Evolutionary conservation across 495 filamentous ascomycete genomes (phyloP).

Genomic region (Aspergillus carlsbadensis): DNA sequence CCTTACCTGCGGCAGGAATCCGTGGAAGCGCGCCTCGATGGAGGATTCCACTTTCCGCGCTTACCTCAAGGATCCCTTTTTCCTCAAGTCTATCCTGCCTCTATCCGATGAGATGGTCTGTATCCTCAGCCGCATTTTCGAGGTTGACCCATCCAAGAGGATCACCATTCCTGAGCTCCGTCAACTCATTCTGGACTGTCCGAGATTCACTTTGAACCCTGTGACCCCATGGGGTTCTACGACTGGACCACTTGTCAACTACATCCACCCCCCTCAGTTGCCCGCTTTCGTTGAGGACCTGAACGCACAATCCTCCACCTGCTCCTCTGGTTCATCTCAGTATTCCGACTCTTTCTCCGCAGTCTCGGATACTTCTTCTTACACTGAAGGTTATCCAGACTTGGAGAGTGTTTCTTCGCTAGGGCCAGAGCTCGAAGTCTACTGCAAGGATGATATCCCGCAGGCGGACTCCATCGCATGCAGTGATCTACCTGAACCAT

Average conservation of each 20-base stretch:
- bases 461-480: constrained; percentile 28
- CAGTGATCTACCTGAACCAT: constrained; percentile 18
- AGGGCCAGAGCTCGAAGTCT: constrained; percentile 30
- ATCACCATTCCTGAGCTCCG: constrained; percentile 83
- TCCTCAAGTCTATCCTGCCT: constrained; percentile 90
- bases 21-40: constrained; percentile 91
- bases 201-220: constrained; percentile 63
- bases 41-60: constrained; percentile 96
- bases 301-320: constrained; percentile 39
- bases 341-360: constrained; percentile 45
- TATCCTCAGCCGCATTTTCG: constrained; percentile 88
- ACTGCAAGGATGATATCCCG: constrained; percentile 35
- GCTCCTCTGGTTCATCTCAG: constrained; percentile 41
- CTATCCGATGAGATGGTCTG: constrained; percentile 85
- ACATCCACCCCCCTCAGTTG: constrained; percentile 28
- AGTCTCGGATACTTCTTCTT: constrained; percentile 40
- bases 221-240: constrained; percentile 33
- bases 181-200: constrained; percentile 72
- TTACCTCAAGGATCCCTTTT: constrained; percentile 79
- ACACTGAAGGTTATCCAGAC: constrained; percentile 45
- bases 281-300: constrained; percentile 33
- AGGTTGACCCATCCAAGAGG: constrained; percentile 79
- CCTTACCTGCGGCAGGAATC: constrained; percentile 95
- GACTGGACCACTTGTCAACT: constrained; percentile 27
- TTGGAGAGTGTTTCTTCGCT: constrained; percentile 42